Base-by-base conservation (phyloP, 441 rosid genomes). In the Isatis lusitanica region DNA sequence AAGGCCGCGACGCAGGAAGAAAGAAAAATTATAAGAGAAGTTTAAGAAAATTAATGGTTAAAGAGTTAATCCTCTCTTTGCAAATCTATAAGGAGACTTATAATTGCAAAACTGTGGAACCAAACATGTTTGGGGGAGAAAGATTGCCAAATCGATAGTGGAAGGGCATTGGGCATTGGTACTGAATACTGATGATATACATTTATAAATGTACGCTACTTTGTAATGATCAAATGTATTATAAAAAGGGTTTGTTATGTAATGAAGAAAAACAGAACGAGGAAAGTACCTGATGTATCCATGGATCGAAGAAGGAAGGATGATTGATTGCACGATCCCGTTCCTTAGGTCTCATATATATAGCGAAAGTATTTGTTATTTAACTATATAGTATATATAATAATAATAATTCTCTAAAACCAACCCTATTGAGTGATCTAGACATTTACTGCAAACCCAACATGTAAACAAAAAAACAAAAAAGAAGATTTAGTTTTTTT, bases 281-380 rank as follows among this genome's bases (percentile, higher is more conserved):
- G 47, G 47, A 51, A 24, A 50, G 68, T 67, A 74, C 78, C 68
- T 66, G 18, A 10, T 38, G 28, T 7, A 40, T 51, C 73, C 78
- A 74, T 74, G 67, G 73, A 21, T n/a, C n/a, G n/a, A n/a, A 11
- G 38, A 46, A 46, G 38, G 7, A 35, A 56, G 28, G 42, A 65
- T 64, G 33, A 46, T 65, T 55, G 50, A 7, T 24, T 33, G 21
- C 57, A 8, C 28, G 4, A 24, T 59, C 26, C 31, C 31, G 38
- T 31, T 62, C 56, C 68, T 53, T 63, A 0, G 9, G 48, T 50
- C 30, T 60, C 24, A 0, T 30, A 62, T 61, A 51, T 71, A 61
- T 69, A 57, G 51, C 35, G 12, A 35, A 16, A 36, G 16, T 3
- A 43, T 30, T 12, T 18, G 3, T 3, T 47, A 17, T 16, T 9